Base-by-base conservation (phyloP, 1,284 basidiomycete species). In the Trichosporon asahii region DNA sequence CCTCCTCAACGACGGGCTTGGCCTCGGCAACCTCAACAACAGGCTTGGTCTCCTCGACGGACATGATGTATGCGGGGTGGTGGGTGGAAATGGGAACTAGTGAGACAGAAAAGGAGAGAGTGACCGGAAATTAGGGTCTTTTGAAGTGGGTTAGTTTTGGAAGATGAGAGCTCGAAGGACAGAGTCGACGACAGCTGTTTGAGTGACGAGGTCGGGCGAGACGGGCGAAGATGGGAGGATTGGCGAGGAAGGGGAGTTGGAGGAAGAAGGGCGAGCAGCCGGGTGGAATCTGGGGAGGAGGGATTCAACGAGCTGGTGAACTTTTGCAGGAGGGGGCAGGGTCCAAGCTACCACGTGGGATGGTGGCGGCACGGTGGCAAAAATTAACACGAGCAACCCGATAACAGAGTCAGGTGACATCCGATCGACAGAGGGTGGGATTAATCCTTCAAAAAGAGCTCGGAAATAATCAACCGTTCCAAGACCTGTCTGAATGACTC, bases 1-100 rank as follows among this genome's bases (percentile, higher is more conserved):
- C 61, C 65, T 73, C 74, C 49, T 53, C 49, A 31, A 61, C 57
- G 6, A 33, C 57, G 37, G 71, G 60, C 69, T 74, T 72, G 66
- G 64, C 64, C 64, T 68, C 68, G 35, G 67, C 55, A 61, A 53
- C 57, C 61, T 66, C 49, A 33, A 66, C 49, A 33, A 66, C 35
- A 21, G 44, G 60, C 37, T 49, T 27, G 35, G 31, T 53, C 60
- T 55, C 66, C n/a, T 65, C 64, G 25, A 29, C 40, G 18, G 64
- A 65, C 64, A 65, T 65, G 40, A 14, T 46, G 40, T 44, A 18
- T 40, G 35, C 15, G 31, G 31, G 31, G 37, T 44, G 37, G 40
- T 9, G 15, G 23, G 15, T 27, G 57, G 4, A 18, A 61, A 18
- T 31, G 29, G 25, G 25, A 15, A 61, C 18, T 29, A 61, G 57